Evolutionary conservation across 129 eudicot species (phyloP), one percentile per base, ranked within the genome.

Genomic region (Tanacetum coccineum): DNA sequence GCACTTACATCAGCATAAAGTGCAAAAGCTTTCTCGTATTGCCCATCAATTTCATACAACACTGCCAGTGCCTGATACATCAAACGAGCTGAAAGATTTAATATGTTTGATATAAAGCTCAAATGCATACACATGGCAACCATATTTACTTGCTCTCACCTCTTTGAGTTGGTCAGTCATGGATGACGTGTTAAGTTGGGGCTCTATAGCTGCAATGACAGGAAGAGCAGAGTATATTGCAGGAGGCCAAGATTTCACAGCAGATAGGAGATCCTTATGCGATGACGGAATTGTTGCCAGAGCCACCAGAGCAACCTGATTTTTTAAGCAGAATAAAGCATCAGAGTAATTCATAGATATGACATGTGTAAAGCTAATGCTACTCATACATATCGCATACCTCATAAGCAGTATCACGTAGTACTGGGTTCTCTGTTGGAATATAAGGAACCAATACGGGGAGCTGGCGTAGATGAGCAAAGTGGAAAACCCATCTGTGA

Each of bases 381-480:
- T 9, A 18, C 8, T 49, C 25, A 10, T 22, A 13, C 9, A 13
- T 65, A 45, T 59, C 30, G 55, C 83, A 48, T 45, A 89, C 99
- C 99, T 93, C 99, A 71, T 93, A 93, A 59, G 91, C 95, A 77
- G 96, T 93, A 79, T 93, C 96, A 49, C 96, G 96, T 67, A 93
- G 87, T 67, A 77, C 87, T 58, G 96, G 99, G 64, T 81, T 89
- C 59, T 89, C 96, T 71, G 93, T 93, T 70, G 99, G 99, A 73
- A 93, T 86, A 70, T 88, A 89, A 14, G 95, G 96, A 57, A 89
- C 96, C 71, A 93, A 72, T 55, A 86, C 99, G 32, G 96, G 99
- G 59, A 93, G 99, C 80, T 93, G 99, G 32, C 99, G 96, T 53
- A 93, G 99, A 78, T 93, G 99, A 73, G 99, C 96, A 70, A 93